A percentile compares a stretch with the other conserved stretches of the same genome.
phyloP scores from a whole-genome alignment of 2,329 filamentous ascomycete species.

The Trichothecium sympodiale region DNA sequence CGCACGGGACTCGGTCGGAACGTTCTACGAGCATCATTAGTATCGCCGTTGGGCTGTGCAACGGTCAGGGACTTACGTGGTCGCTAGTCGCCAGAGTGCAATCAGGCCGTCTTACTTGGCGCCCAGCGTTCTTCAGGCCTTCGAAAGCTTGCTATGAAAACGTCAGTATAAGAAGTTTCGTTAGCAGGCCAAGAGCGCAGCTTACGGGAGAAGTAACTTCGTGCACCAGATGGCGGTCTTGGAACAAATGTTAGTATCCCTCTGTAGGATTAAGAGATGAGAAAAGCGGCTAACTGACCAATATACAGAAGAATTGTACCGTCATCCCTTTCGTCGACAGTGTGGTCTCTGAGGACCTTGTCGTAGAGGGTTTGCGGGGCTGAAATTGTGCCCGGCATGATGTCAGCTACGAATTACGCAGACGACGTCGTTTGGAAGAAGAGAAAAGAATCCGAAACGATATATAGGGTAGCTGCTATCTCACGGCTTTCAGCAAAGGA shows the following conservation, averaged over 20 bases:
- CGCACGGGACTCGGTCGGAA: conserved; percentile 84
- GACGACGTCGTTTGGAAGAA: not conserved
- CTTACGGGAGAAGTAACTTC: conserved; percentile 93
- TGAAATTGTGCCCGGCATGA: conserved; percentile 65
- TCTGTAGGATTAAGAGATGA: not conserved
- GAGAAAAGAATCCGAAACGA: not conserved
- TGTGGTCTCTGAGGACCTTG: conserved; percentile 91
- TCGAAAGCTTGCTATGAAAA: conserved; percentile 79
- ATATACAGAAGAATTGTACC: conserved; percentile 91
- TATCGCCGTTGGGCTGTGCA: too few species aligned
- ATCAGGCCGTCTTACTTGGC: conserved; percentile 84
- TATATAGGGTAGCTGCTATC: too few species aligned
- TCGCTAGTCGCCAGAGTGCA: conserved; percentile 95
- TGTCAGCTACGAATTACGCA: conserved; percentile 18
- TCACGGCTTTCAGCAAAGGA: not conserved
- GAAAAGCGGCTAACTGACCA: conserved; percentile 44
- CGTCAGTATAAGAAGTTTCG: conserved; percentile 4
- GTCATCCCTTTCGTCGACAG: conserved; percentile 91
- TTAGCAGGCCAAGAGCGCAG: conserved; percentile 7
- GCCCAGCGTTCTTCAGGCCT: conserved; percentile 78
- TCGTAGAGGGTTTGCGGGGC: conserved; percentile 84
- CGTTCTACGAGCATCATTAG: conserved; percentile 50
- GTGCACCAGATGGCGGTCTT: conserved; percentile 93
- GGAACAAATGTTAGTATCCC: conserved; percentile 1
- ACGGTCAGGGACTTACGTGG: conserved; percentile 66